phyloP scores from a whole-genome alignment of 805 yeast species.

The Myxozyma neglecta region DNA sequence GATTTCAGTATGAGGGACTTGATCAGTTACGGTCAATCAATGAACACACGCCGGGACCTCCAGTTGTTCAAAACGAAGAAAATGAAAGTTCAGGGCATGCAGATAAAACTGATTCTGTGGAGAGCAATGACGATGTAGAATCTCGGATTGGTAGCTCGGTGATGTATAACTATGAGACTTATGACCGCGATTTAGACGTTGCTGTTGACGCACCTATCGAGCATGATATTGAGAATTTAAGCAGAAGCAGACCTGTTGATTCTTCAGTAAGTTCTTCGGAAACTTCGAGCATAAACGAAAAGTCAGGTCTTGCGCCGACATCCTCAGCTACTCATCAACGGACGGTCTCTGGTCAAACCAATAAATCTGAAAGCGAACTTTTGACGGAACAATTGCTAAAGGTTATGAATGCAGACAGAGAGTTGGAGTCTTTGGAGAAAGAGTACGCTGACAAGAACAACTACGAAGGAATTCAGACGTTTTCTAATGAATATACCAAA shows the following conservation, averaged over 20 bases:
- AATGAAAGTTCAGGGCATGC: background rate
- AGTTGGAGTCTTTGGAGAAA: background rate
- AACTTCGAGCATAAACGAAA: slow-evolving; percentile 12
- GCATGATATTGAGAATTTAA: slow-evolving; percentile 13
- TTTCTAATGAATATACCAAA: background rate
- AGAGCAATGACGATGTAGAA: background rate
- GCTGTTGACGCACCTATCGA: slow-evolving; percentile 10
- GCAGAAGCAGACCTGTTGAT: slow-evolving; percentile 17
- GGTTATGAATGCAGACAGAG: slow-evolving; percentile 5
- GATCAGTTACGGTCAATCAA: slow-evolving; percentile 8
- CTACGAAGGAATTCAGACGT: background rate
- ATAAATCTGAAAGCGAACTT: slow-evolving; percentile 21
- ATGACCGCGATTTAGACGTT: background rate
- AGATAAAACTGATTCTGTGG: background rate
- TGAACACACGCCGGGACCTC: background rate
- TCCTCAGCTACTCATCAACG: slow-evolving; percentile 9
- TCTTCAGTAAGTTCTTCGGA: slow-evolving; percentile 22
- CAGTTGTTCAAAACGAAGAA: too few species aligned
- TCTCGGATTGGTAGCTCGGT: slow-evolving; percentile 2
- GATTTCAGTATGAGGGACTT: slow-evolving; percentile 18
- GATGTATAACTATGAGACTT: slow-evolving; percentile 2
- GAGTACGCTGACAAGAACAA: background rate
- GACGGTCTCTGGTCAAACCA: slow-evolving; percentile 1
- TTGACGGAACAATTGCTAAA: slow-evolving; percentile 18
- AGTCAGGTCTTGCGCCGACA: background rate